A percentile compares a stretch with the other conserved stretches of the same genome.
Conservation (phyloP, 352 stramenopile genomes). For the Globisporangium acanthophoron region DNA sequence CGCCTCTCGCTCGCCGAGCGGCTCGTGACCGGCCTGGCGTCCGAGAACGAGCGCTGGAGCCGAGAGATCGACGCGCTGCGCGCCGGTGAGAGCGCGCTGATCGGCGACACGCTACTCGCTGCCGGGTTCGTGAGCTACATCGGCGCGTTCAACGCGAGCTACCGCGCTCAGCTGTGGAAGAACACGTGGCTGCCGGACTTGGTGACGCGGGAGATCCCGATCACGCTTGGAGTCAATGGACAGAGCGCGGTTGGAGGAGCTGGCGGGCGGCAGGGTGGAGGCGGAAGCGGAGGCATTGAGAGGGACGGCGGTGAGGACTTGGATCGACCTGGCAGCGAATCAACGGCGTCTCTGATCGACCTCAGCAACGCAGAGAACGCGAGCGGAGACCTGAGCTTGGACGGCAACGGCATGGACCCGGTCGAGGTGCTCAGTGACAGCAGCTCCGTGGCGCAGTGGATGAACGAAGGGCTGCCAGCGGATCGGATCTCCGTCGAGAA, state of each 20-base stretch:
- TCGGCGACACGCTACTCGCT: constrained; percentile 85
- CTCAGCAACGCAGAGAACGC: not conserved
- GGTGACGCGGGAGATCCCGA: constrained; percentile 81
- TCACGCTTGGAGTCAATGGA: constrained; percentile 23
- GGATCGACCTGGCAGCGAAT: not conserved
- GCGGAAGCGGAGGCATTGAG: not conserved
- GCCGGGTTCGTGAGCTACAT: constrained; percentile 91
- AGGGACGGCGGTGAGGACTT: not conserved
- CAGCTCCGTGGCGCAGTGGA: constrained; percentile 84
- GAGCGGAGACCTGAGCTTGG: not conserved
- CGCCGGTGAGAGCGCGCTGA: constrained; percentile 61
- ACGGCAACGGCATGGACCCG: constrained; percentile 53
- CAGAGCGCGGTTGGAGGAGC: not conserved
- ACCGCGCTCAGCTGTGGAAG: constrained; percentile 81
- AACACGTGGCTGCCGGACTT: constrained; percentile 87
- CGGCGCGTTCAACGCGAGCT: constrained; percentile 86
- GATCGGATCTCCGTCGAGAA: constrained; percentile 92
- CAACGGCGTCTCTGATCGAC: constrained; percentile 1
- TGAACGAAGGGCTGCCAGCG: constrained; percentile 88
- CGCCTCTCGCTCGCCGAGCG: constrained; percentile 83
- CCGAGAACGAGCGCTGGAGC: constrained; percentile 88
- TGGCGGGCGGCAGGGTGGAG: not conserved
- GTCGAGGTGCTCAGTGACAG: constrained; percentile 84
- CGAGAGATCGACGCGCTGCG: constrained; percentile 82
- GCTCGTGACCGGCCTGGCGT: constrained; percentile 84